Evolutionary conservation across 139 green algal genomes (phyloP).

Genomic region (Yamagishiella unicocca): DNA sequence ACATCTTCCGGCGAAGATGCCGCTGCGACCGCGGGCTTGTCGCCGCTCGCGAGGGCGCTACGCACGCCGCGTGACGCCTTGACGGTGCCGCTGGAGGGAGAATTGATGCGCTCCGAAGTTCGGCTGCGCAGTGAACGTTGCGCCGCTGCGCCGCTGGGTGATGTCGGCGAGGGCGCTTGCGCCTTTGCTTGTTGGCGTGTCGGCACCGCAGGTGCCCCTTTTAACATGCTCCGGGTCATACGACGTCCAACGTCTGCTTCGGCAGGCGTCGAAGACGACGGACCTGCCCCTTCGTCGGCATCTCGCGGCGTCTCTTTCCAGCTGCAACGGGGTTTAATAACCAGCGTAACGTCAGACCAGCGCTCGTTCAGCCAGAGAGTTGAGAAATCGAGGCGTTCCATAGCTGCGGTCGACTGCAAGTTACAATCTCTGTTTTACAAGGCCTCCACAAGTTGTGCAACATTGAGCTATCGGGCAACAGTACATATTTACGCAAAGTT

Average conservation of each 20-base stretch:
- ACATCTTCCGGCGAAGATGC: neutral
- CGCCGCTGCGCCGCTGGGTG: neutral
- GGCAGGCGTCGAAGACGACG: neutral
- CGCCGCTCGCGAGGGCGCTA: neutral
- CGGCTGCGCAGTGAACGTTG: neutral
- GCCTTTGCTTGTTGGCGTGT: neutral
- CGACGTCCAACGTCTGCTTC: neutral
- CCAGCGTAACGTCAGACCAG: slow-evolving; percentile 5
- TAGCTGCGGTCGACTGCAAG: too few relatives aligned
- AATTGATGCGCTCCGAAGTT: neutral
- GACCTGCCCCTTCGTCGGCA: neutral
- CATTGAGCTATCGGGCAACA: too few relatives aligned
- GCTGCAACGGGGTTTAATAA: neutral
- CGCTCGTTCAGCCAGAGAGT: slow-evolving; percentile 13
- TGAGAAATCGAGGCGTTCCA: slow-evolving; percentile 8
- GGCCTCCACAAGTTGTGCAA: too few relatives aligned
- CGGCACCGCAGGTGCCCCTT: neutral
- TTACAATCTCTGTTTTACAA: too few relatives aligned
- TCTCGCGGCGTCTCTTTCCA: neutral
- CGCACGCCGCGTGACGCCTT: neutral
- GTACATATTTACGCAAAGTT: too few relatives aligned
- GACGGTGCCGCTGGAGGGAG: neutral
- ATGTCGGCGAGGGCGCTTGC: neutral
- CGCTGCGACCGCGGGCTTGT: neutral
- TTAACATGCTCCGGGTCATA: neutral